Evolutionary conservation across 1,284 basidiomycete genomes (phyloP).

Genomic region (Anthracocystis walkeri): DNA sequence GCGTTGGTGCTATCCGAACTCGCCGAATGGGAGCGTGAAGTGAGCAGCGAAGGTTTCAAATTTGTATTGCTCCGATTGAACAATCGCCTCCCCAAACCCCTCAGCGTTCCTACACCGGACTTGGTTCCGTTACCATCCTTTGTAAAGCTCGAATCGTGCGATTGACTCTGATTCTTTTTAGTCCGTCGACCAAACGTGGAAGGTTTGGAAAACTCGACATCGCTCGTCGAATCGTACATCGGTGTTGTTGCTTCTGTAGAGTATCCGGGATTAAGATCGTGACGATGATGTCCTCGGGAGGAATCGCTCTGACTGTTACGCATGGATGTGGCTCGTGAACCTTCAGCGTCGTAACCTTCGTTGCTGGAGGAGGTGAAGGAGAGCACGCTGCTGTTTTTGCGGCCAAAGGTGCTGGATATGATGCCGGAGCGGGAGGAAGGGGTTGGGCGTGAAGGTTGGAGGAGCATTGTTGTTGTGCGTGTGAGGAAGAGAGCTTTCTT

Average conservation of each 20-base stretch:
- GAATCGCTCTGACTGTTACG: conserved; percentile 21
- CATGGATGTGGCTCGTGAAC: conserved; percentile 10
- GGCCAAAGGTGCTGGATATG: conserved; percentile 9
- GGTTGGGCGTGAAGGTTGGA: conserved; percentile 13
- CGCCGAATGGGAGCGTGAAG: conserved; percentile 47
- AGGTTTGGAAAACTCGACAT: conserved; percentile 21
- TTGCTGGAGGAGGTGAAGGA: conserved; percentile 46
- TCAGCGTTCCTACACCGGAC: conserved; percentile 22
- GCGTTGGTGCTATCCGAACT: conserved; percentile 29
- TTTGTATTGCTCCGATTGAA: conserved; percentile 43
- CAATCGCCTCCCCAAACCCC: conserved; percentile 34
- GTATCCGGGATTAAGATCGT: conserved; percentile 13
- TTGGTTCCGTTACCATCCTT: not conserved
- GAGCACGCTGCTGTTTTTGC: conserved; percentile 31
- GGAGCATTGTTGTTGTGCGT: conserved; percentile 14
- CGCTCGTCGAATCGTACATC: conserved; percentile 21
- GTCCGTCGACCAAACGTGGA: conserved; percentile 5
- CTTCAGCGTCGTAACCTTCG: conserved; percentile 19
- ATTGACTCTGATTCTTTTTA: conserved; percentile 2
- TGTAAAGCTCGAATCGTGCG: conserved; percentile 21
- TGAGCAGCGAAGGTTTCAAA: conserved; percentile 18
- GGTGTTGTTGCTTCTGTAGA: not conserved
- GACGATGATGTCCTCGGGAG: conserved; percentile 13
- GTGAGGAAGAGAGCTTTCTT: not conserved
- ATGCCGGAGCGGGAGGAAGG: conserved; percentile 6